phyloP scores from a whole-genome alignment of 2,329 filamentous ascomycete genomes.

The Hymenoscyphus linearis region DNA sequence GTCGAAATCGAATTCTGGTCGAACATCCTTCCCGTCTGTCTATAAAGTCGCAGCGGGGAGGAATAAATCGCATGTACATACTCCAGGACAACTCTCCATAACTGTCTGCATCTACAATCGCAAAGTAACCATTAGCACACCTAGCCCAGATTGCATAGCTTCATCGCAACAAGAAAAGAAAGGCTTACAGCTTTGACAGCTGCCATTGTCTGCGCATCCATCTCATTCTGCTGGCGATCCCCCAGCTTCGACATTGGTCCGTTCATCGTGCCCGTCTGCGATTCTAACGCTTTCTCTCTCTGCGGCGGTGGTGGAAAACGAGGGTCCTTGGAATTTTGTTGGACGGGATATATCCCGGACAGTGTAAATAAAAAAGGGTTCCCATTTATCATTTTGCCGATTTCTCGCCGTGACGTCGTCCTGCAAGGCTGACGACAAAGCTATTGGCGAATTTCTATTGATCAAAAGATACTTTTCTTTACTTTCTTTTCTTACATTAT shows the following conservation, averaged over 20 bases:
- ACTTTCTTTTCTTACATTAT: no score
- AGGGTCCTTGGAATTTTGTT: neutral
- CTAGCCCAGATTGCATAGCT: neutral
- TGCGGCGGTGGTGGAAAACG: neutral
- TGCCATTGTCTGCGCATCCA: slow-evolving; percentile 10
- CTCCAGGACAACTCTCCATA: slow-evolving; percentile 10
- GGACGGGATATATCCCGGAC: neutral
- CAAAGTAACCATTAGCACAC: neutral
- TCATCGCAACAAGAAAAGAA: neutral
- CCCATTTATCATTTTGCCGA: neutral
- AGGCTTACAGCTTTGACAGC: slow-evolving; percentile 10
- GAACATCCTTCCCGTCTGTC: neutral
- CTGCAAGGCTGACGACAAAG: neutral
- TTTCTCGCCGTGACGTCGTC: neutral
- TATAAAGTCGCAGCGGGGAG: neutral
- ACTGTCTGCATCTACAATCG: slow-evolving; percentile 6
- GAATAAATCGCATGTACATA: neutral
- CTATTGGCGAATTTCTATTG: neutral
- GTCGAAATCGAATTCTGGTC: neutral
- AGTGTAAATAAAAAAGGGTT: neutral
- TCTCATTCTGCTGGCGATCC: neutral
- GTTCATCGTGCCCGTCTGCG: slow-evolving; percentile 1
- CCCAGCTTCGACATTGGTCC: neutral
- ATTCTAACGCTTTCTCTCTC: neutral
- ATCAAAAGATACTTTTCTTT: neutral